Percentiles rank a stretch among this genome's conserved stretches.
Evolutionary conservation across 345 rosid genomes (phyloP).

Genomic region (Cardamine occulta): DNA sequence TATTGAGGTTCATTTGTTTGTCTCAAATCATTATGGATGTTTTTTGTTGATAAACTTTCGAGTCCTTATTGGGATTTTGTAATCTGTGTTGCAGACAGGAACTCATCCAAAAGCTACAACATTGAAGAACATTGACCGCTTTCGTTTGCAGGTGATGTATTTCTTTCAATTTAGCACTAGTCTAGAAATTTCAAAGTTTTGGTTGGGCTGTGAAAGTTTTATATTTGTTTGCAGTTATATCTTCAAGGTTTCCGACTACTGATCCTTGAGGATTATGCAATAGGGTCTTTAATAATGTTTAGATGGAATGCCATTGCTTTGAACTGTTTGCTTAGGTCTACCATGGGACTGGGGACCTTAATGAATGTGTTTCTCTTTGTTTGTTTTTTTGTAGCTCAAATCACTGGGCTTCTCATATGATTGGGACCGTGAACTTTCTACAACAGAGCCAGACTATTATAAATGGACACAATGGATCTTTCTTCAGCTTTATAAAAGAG

Average conservation of each 20-base stretch:
- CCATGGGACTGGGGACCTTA: not conserved
- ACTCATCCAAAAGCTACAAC: conserved; percentile 92
- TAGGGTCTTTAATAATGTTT: not conserved
- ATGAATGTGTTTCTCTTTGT: conserved; percentile 25
- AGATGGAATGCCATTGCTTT: not conserved
- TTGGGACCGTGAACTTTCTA: conserved; percentile 97
- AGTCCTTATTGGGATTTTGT: not conserved
- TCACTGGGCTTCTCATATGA: conserved; percentile 91
- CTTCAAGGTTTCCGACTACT: not conserved
- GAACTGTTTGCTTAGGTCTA: conserved; percentile 13
- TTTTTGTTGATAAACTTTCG: conserved; percentile 11
- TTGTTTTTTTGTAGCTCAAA: conserved; percentile 72
- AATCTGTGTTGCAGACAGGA: conserved; percentile 68
- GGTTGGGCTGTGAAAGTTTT: not conserved
- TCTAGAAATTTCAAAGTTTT: not conserved
- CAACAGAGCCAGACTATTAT: conserved; percentile 83
- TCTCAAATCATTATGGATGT: not conserved
- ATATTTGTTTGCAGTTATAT: not conserved
- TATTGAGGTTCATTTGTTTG: conserved; percentile 62
- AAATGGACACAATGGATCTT: conserved; percentile 99
- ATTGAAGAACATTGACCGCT: conserved; percentile 77
- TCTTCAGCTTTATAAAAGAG: conserved; percentile 93
- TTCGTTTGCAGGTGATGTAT: conserved; percentile 71
- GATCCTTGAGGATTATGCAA: not conserved
- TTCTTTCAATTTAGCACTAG: conserved; percentile 1